Evolutionary conservation across 2,329 filamentous ascomycete species (phyloP).

Genomic region (Ilyonectria robusta): DNA sequence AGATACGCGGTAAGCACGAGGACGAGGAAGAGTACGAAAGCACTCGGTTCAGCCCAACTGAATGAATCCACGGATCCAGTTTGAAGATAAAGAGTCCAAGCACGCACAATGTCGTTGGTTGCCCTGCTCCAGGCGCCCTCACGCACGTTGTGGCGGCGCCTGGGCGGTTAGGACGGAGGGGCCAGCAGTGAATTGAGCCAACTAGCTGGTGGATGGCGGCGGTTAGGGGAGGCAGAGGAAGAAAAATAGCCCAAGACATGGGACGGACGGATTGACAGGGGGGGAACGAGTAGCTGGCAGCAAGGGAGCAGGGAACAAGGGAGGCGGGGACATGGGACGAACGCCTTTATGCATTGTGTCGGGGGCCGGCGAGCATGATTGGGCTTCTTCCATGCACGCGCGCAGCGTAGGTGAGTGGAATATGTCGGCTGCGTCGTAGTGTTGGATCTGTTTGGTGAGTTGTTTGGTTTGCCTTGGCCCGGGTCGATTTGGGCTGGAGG

Average conservation of each 20-base stretch:
- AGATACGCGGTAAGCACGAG: background rate
- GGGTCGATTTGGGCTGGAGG: background rate
- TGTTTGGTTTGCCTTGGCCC: background rate
- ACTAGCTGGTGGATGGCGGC: background rate
- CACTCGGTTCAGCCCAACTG: background rate
- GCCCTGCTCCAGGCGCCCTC: background rate
- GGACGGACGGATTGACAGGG: constrained; percentile 1
- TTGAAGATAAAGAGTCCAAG: background rate
- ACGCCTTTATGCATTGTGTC: background rate
- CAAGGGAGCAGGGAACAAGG: background rate
- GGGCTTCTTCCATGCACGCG: background rate
- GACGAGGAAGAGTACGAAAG: background rate
- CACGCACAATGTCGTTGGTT: background rate
- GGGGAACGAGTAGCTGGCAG: no score
- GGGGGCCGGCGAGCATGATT: background rate
- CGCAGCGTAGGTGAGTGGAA: background rate
- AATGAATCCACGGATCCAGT: background rate
- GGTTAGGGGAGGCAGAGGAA: background rate
- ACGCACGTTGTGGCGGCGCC: constrained; percentile 13
- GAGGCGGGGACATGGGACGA: background rate
- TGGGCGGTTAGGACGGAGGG: constrained; percentile 12
- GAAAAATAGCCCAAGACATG: constrained; percentile 4
- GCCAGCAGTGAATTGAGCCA: background rate
- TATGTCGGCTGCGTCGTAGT: background rate
- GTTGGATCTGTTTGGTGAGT: background rate